Evolutionary conservation across 139 green algal genomes (phyloP), one percentile per base, ranked within the genome.

Genomic region (Chlorella sp.): DNA sequence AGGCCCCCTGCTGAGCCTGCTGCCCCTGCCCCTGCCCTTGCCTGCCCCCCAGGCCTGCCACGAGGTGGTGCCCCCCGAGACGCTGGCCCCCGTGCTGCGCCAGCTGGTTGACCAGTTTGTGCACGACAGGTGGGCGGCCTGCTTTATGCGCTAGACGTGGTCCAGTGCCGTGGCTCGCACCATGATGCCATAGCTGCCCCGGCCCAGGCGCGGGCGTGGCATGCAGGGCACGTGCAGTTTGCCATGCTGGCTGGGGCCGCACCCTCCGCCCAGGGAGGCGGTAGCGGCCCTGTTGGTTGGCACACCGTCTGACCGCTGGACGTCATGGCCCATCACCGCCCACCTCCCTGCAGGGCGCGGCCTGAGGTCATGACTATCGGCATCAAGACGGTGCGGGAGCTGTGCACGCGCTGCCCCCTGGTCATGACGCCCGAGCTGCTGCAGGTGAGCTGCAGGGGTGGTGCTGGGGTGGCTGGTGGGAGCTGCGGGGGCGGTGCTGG

Each of bases 71-170:
- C 97, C 97, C 7, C 95, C 97, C 6, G 97, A 99, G 6, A 87
- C 76, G 34, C 89, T 99, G 84, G 90, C 92, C 38, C 95, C 96
- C 14, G 91, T 99, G 73, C 87, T 99, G 86, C 82, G 90, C 32
- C 97, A 99, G 87, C 90, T 99, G 83, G 96, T 98, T 48, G 96
- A 99, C 90, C 88, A 96, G 76, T 99, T 99, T 87, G 92, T 99
- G 76, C 94, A 99, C 84, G 97, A 99, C 93, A 92, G 60, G 77
- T 83, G 77, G 26, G 77, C 64, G 14, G 8, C 56, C 16, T 17
- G 56, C n/a, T n/a, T n/a, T n/a, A n/a, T n/a, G n/a, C n/a, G n/a
- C n/a, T n/a, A n/a, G n/a, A n/a, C n/a, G n/a, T n/a, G n/a, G n/a
- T n/a, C n/a, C n/a, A n/a, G n/a, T n/a, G n/a, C n/a, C n/a, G n/a